Evolutionary conservation across 352 stramenopile species (phyloP).

Genomic region (Phytophthora fragariae): DNA sequence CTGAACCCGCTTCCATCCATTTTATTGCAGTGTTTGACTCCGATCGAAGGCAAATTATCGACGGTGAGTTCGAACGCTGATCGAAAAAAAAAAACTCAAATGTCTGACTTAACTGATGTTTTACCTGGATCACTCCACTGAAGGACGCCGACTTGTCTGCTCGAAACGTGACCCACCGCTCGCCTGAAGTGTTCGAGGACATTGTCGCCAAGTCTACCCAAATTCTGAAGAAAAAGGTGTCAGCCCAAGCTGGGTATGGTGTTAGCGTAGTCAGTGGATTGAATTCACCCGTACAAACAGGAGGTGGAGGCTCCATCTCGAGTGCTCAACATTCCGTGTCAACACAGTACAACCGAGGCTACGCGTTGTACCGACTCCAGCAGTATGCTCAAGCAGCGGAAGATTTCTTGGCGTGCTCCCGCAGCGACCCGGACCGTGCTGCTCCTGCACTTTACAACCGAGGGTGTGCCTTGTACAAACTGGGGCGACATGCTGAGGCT

Average conservation of each 20-base stretch:
- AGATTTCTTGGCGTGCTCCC: slow-evolving; percentile 64
- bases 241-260: slow-evolving; percentile 20
- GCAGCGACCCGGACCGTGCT: slow-evolving; percentile 46
- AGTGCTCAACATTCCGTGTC: slow-evolving; percentile 49
- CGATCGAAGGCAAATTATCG: slow-evolving; percentile 47
- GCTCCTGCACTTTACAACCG: slow-evolving; percentile 66
- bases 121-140: not conserved
- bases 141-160: slow-evolving; percentile 61
- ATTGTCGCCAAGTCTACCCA: slow-evolving; percentile 43
- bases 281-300: slow-evolving; percentile 5
- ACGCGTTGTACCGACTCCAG: slow-evolving; percentile 61
- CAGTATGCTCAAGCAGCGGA: slow-evolving; percentile 54
- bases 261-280: not conserved
- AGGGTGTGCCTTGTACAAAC: slow-evolving; percentile 64
- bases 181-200: slow-evolving; percentile 40
- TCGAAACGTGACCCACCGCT: slow-evolving; percentile 52
- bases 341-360: slow-evolving; percentile 61
- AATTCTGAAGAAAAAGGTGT: slow-evolving; percentile 57
- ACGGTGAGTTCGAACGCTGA: slow-evolving; percentile 20
- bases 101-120: not conserved
- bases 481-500: slow-evolving; percentile 52
- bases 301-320: slow-evolving; percentile 19
- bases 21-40: slow-evolving; percentile 44
- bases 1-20: slow-evolving; percentile 28
- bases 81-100: not conserved